phyloP scores from a whole-genome alignment of 768 basidiomycete species.

The Russula abietina region DNA sequence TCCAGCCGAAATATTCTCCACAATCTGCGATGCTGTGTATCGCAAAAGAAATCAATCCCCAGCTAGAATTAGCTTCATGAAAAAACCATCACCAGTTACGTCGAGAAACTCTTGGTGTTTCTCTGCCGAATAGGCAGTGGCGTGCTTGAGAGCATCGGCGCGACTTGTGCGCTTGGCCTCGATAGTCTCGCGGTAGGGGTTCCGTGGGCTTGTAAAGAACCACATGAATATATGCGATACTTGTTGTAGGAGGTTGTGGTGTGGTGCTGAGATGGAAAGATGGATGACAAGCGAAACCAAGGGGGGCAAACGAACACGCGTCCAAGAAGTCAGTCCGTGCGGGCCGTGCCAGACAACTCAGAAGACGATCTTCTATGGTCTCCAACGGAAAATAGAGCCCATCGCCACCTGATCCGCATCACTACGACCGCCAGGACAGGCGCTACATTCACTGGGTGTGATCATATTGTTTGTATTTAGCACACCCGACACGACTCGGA shows the following conservation, averaged over 20 bases:
- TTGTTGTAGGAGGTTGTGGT: too few relatives aligned
- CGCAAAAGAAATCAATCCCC: neutral
- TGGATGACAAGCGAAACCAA: too few relatives aligned
- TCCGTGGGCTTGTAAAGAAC: neutral
- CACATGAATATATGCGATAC: neutral
- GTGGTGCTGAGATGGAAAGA: too few relatives aligned
- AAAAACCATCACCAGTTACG: constrained; percentile 44
- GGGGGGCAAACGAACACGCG: too few relatives aligned
- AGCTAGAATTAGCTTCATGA: too few relatives aligned
- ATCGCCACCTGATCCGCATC: neutral
- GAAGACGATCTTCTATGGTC: neutral
- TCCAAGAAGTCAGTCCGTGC: too few relatives aligned
- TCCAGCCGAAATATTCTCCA: constrained; percentile 35
- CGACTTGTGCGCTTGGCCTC: constrained; percentile 24
- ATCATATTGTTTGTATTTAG: neutral
- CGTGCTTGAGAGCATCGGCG: constrained; percentile 24
- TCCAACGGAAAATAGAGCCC: too few relatives aligned
- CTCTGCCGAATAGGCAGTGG: constrained; percentile 10
- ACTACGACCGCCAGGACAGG: neutral
- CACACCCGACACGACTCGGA: neutral
- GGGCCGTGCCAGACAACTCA: too few relatives aligned
- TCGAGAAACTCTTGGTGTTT: constrained; percentile 30
- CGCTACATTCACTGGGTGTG: neutral
- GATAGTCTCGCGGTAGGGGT: constrained; percentile 6
- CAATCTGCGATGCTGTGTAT: constrained; percentile 39